Percentiles rank a stretch among this genome's conserved stretches.
These are phyloP conservation scores for Alternaria solani DNA, from an alignment of 2,329 filamentous ascomycete genomes.

Conservation along the genomic window DNA sequence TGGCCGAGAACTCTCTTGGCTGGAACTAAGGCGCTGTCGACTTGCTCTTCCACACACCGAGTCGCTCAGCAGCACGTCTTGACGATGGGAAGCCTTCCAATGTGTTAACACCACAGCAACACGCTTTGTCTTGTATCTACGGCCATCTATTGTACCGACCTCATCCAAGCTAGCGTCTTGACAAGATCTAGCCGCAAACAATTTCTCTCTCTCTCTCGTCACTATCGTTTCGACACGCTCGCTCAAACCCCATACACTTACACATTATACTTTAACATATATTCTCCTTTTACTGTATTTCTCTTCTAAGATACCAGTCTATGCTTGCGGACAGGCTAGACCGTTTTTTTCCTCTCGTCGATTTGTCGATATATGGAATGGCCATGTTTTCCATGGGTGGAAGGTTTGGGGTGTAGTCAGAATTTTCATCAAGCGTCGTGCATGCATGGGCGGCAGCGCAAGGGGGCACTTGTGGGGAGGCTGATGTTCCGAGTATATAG, in stretches of 20 bases:
- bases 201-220: constrained; percentile 27
- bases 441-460: constrained; percentile 22
- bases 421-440: constrained; percentile 35
- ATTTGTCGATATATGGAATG: constrained; percentile 29
- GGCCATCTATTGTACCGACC: constrained; percentile 16
- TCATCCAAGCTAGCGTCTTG: constrained; percentile 28
- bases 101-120: constrained; percentile 30
- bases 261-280: constrained; percentile 44
- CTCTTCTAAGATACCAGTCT: constrained; percentile 55
- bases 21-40: constrained; percentile 74
- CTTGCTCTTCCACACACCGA: constrained; percentile 31
- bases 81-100: constrained; percentile 16
- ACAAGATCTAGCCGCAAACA: constrained; percentile 21
- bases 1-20: constrained; percentile 91
- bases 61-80: constrained; percentile 10
- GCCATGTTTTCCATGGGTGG: constrained; percentile 20
- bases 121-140: constrained; percentile 9
- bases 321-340: constrained; percentile 42
- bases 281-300: constrained; percentile 40
- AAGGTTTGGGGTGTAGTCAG: constrained; percentile 27
- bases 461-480: constrained; percentile 40
- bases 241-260: constrained; percentile 37
- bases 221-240: constrained; percentile 49
- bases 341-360: constrained; percentile 40
- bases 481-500: constrained; percentile 41